Base-by-base conservation (phyloP, 164 flowering plant species). In the Cinnamomum micranthum region DNA sequence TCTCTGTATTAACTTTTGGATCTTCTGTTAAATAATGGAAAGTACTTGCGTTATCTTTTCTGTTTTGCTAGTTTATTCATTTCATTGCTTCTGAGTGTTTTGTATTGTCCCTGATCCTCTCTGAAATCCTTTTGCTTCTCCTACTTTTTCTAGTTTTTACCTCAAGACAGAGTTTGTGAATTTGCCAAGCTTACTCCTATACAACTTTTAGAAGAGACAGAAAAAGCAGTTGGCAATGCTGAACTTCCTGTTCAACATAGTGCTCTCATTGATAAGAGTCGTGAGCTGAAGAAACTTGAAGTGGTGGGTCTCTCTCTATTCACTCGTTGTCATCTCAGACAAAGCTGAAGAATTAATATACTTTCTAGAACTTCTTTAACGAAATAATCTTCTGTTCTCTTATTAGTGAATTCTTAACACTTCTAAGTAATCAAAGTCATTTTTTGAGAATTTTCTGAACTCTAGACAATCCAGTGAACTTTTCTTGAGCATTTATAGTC, bases 161-260 rank as follows among this genome's bases (percentile, higher is more conserved):
- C 98, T 9, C 99, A 96, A 88, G 99, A 96, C 79, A 85, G 97
- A 80, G 99, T 96, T 17, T 91, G 95, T 81, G 99, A 96, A 84
- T 96, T 96, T 87, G 99, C 99, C 14, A 96, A 94, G 87, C 76
- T 96, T 75, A 87, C 92, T 83, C 98, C 99, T 19, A 86, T 92
- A 65, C 93, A 92, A 83, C 95, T 96, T 79, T 83, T 95, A 63
- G 92, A 91, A 76, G 99, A 94, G 81, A 95, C 99, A 70, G 98
- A 96, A 79, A 96, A 92, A 81, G 98, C 99, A 76, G 93, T 96
- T 74, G 98, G 99, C 60, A 92, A 96, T 82, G 95, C 98, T 75
- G 88, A 84, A 70, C 87, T 96, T 47, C 97, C 99, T 62, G 81
- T 88, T 70, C 92, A 85, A 69, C 99, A 96, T 79, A 78, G 72